Evolutionary conservation across 768 basidiomycete genomes (phyloP), one percentile per base, ranked within the genome.

Genomic region (Russula emetica): DNA sequence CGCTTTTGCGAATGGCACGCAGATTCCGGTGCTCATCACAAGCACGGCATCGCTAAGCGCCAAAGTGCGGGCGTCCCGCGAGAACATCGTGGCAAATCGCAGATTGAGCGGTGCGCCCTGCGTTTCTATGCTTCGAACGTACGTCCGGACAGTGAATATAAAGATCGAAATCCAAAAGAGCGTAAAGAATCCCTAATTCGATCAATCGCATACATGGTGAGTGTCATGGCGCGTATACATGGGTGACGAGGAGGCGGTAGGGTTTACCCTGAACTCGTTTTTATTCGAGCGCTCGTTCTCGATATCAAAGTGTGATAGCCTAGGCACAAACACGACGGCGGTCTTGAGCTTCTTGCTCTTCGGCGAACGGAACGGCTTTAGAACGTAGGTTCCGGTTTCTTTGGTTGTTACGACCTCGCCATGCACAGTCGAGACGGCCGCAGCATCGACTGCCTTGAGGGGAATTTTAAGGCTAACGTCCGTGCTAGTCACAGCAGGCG

Each of bases 141-240:
- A 92, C 4, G 90, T 90, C 68, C 87, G 82, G 45, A 94, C 72
- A 13, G 87, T 83, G 71, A 93, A 86, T 55, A 96, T 82, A 70
- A 91, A 94, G 67, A 95, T 83, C 24, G 87, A 87, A 60, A 91
- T 85, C 86, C 97, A 98, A 77, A 98, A 98, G 55, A 98, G 82
- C 4, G 90, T 85, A 75, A 94, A 98, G 78, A 98, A 98, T 1
- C 96, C 96, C 87, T 90, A 69, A 50, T 24, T 11, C 26, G 53
- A 11, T 18, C 1, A 34, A 24, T 14, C 3, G 28, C 16, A 24
- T 9, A n/a, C 13, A 61, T 5, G n/a, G 24, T 44, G 28, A 61
- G 42, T 34, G 30, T 16, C 22, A 42, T 7, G 18, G 14, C 6
- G 9, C 10, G 50, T n/a, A 18, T 22, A 44, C 6, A 36, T 18